A percentile compares a stretch with the other conserved stretches of the same genome.
Evolutionary conservation across 2,329 filamentous ascomycete genomes (phyloP).

Genomic region (Alternaria sp.): DNA sequence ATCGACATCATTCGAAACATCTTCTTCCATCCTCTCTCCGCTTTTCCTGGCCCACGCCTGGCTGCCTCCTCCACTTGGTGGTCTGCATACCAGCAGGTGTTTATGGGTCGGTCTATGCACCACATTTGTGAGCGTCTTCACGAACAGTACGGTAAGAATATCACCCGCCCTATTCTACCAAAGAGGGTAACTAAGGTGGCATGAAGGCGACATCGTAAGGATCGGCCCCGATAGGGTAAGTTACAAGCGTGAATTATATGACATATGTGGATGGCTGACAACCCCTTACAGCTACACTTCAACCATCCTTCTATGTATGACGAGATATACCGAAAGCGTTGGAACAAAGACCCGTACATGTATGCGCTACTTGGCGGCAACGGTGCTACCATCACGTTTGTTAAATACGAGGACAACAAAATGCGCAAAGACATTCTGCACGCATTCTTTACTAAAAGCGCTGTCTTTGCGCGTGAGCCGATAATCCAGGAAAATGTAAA

Average conservation of each 20-base stretch:
- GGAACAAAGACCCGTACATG: constrained; percentile 1
- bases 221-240: neutral
- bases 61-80: constrained; percentile 2
- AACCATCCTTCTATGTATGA: constrained; percentile 5
- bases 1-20: neutral
- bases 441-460: constrained; percentile 1
- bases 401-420: constrained; percentile 3
- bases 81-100: constrained; percentile 3
- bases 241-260: neutral
- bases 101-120: constrained; percentile 3
- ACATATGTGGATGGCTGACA: neutral
- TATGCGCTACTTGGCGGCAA: neutral
- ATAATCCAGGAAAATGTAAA: constrained; percentile 5
- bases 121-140: constrained; percentile 3
- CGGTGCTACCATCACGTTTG: constrained; percentile 1
- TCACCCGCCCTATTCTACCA: neutral
- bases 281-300: neutral
- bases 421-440: neutral
- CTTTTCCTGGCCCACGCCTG: neutral
- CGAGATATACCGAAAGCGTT: constrained; percentile 1
- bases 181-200: neutral
- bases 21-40: constrained; percentile 5
- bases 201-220: constrained; percentile 4
- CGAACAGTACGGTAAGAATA: constrained; percentile 1
- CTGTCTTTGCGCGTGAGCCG: neutral